phyloP scores from a whole-genome alignment of 768 basidiomycete species.

The Pulveroboletus sp. region DNA sequence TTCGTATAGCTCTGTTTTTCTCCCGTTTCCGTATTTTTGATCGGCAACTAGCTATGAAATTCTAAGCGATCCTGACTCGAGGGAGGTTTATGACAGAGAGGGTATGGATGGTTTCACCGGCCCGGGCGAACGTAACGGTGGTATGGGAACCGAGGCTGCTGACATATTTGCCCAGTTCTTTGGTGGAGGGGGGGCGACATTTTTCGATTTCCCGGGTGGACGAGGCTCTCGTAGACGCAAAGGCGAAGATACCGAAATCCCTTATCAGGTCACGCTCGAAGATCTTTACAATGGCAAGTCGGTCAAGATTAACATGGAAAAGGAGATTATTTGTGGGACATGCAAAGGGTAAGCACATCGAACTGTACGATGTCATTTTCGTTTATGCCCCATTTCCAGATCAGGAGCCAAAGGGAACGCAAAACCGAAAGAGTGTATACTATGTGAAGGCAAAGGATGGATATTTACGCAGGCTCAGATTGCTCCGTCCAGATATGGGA shows the following conservation, averaged over 20 bases:
- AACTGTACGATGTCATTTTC: not conserved
- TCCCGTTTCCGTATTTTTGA: constrained; percentile 3
- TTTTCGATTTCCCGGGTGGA: constrained; percentile 66
- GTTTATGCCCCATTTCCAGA: constrained; percentile 37
- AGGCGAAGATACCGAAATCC: constrained; percentile 72
- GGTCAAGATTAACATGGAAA: constrained; percentile 87
- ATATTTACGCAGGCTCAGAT: constrained; percentile 57
- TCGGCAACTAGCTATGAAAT: constrained; percentile 68
- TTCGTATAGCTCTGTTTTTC: constrained; percentile 38
- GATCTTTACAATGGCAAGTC: constrained; percentile 91
- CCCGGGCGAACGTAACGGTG: constrained; percentile 41
- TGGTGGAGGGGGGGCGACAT: constrained; percentile 47
- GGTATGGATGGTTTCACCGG: constrained; percentile 70
- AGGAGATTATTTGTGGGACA: constrained; percentile 69
- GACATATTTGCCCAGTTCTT: constrained; percentile 82
- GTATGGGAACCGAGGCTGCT: constrained; percentile 47
- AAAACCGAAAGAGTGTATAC: constrained; percentile 80
- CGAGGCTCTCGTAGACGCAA: constrained; percentile 46
- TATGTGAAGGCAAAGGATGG: constrained; percentile 85
- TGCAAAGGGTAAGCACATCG: constrained; percentile 69
- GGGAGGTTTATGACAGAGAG: constrained; percentile 68
- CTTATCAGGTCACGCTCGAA: constrained; percentile 85
- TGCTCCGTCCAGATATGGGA: constrained; percentile 45
- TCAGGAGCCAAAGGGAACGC: constrained; percentile 79
- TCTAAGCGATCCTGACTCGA: constrained; percentile 63